Evolutionary conservation across 257 asterid species (phyloP).

Genomic region (Voacanga thouarsii): DNA sequence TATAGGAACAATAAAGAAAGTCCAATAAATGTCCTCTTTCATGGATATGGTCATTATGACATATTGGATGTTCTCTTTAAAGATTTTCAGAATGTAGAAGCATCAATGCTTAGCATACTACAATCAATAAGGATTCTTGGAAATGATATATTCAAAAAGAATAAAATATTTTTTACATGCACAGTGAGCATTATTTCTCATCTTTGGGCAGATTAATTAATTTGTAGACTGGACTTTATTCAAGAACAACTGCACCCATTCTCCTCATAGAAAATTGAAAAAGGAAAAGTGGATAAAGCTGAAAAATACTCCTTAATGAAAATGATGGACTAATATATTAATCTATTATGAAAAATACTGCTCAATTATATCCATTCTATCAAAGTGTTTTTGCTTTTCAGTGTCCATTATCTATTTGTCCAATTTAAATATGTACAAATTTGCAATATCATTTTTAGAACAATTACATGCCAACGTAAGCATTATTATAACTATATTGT

Average conservation of each 20-base stretch:
- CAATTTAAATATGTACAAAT: too few species aligned
- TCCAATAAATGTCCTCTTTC: conserved; percentile 61
- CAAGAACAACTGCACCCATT: too few species aligned
- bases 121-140: conserved; percentile 7
- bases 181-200: neutral
- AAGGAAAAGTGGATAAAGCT: conserved; percentile 4
- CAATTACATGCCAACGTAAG: too few species aligned
- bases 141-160: conserved; percentile 19
- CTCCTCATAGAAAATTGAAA: too few species aligned
- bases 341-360: too few species aligned
- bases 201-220: neutral
- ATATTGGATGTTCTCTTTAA: conserved; percentile 45
- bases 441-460: too few species aligned
- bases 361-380: too few species aligned
- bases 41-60: conserved; percentile 90
- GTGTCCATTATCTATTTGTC: too few species aligned
- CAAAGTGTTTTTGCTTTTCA: too few species aligned
- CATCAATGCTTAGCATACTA: conserved; percentile 14
- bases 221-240: conserved; percentile 22
- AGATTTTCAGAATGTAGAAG: conserved; percentile 23
- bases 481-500: too few species aligned
- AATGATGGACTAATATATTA: too few species aligned
- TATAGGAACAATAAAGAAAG: conserved; percentile 41
- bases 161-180: conserved; percentile 3
- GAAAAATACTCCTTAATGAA: too few species aligned